Evolutionary conservation across 345 rosid species (phyloP), one percentile per base, ranked within the genome.

Genomic region (Iberis pinnata): DNA sequence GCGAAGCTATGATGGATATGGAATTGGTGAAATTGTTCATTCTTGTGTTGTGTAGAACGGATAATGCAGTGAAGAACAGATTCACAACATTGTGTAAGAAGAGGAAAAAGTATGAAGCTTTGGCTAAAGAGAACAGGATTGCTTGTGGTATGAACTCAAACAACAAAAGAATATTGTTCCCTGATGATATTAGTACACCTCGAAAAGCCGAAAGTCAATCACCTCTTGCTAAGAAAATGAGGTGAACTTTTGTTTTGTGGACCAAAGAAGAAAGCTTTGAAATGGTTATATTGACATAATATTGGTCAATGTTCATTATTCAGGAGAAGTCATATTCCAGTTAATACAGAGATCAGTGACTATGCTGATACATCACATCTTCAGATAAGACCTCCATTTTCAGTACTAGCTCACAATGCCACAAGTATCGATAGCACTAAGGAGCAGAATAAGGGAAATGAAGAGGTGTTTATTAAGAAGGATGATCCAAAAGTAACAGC

Each of bases 1-100:
- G n/a, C n/a, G 25, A 22, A 22, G 25, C 6, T 22, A 22, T 22
- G 3, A 6, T 48, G 43, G 1, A 1, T 18, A 31, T 46, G 61
- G 6, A 16, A 15, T 3, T 9, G 36, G 42, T 43, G 40, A 49
- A 31, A 33, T n/a, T 41, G 39, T 49, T 58, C 8, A 65, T 32
- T 18, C 16, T 6, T 46, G 12, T 27, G 49, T 10, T 61, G 9
- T 60, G 61, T 61, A 92, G 98, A 71, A 92, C 98, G 12, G 98
- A 92, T 76, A 92, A 92, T 68, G 98, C 97, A 11, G 98, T 92
- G 67, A 92, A 92, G 73, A 92, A 92, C 64, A 73, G 98, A 24
- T 92, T 92, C 68, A 73, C 98, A n/a, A 92, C 98, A 25, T 71
- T 92, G 45, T 88, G 98, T 69, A 92, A 92, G 81, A 92, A 88